Base-by-base conservation (phyloP, 2,329 filamentous ascomycete genomes). In the Ceratocystis alfenasii region DNA sequence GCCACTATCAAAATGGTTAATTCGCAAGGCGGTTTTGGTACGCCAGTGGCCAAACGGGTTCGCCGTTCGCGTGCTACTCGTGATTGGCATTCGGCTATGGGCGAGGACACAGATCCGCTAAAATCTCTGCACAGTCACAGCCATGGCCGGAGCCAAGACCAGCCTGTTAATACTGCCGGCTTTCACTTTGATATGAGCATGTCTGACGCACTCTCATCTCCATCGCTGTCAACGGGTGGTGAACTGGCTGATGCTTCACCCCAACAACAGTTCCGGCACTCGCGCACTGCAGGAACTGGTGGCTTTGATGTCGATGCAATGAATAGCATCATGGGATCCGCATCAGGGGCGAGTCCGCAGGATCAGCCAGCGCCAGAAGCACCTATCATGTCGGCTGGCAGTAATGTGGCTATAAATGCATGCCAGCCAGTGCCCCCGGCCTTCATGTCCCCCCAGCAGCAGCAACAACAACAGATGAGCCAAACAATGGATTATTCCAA, bases 1-100 rank as follows among this genome's bases (percentile, higher is more conserved):
- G 92, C 92, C 8, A 97, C 93, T 0, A 88, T 97, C 62, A 90
- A 93, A 73, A 96, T 96, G 92, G 91, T 89, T 70, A 87, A 92
- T 74, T 89, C 88, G 1, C 93, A 87, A 0, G 92, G 88, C 20
- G 90, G 90, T 0, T 95, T 95, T 69, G 89, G 89, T 10, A 67
- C 71, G 67, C 69, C 73, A 65, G 65, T 72, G 65, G 69, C 72
- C 68, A 70, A 75, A 50, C 64, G 72, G 22, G 69, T 70, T 50
- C 69, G 70, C 50, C 69, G 73, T 64, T 69, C 73, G 59, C 61
- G 62, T n/a, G 62, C 63, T 36, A 63, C 28, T 28, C 69, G 71
- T 36, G 73, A 75, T 62, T 75, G 74, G 74, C 69, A 70, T 48
- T 69, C 72, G 22, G 55, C 55, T 17, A 69, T 69, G 53, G 71